These are phyloP conservation scores for Gracilaria caudata DNA, from an alignment of 23 red algal species.

Conservation along the genomic window DNA sequence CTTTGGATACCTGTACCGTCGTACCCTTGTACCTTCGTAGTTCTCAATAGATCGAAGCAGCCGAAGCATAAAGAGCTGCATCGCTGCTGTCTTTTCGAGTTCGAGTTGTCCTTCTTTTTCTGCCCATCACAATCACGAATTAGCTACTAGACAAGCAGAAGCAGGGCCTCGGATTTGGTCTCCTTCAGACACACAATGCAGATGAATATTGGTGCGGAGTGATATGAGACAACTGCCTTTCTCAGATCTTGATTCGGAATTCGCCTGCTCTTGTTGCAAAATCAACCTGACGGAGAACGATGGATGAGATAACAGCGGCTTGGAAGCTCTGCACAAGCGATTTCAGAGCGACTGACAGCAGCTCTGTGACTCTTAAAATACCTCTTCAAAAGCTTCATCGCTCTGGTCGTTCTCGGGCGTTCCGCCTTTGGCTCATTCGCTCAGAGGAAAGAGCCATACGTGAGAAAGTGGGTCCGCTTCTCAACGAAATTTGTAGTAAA, in stretches of 20 bases:
- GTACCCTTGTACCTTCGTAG: no score
- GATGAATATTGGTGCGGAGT: neutral
- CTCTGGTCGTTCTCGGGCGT: conserved; percentile 16
- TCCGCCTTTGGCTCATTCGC: conserved; percentile 24
- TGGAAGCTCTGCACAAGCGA: conserved; percentile 12
- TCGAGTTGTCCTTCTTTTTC: no score
- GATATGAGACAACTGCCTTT: neutral
- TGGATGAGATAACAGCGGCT: conserved; percentile 12
- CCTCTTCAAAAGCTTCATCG: conserved; percentile 31
- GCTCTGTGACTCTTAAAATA: neutral
- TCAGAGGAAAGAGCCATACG: conserved; percentile 9
- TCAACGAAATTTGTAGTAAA: neutral
- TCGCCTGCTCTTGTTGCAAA: neutral
- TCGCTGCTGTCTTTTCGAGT: no score
- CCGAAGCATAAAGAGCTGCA: no score
- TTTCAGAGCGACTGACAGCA: neutral
- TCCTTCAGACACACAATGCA: no score
- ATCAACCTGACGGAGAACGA: neutral
- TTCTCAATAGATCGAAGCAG: no score
- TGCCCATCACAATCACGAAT: no score
- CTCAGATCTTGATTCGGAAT: neutral
- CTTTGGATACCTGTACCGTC: no score
- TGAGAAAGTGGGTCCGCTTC: conserved; percentile 14
- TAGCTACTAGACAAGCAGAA: no score
- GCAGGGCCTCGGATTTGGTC: no score